Evolutionary conservation across 2,329 filamentous ascomycete species (phyloP).

Genomic region (Colletotrichum sp.): DNA sequence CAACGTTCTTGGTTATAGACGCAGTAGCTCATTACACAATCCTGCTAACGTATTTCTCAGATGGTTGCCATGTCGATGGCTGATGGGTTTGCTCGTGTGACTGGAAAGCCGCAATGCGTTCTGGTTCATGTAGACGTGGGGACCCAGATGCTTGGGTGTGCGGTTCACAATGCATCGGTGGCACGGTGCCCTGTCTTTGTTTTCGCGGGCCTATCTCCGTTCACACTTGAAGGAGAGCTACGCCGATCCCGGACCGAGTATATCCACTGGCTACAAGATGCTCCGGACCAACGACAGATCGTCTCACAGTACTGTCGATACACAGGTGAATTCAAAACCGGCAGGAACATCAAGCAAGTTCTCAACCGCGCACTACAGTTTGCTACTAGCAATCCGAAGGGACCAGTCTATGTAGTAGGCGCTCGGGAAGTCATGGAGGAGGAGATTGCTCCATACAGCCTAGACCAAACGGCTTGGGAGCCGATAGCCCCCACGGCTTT

Average conservation of each 20-base stretch:
- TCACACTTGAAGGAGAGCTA: constrained; percentile 75
- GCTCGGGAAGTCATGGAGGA: constrained; percentile 82
- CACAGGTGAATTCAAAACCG: constrained; percentile 77
- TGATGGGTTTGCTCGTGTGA: constrained; percentile 73
- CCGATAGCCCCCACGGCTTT: constrained; percentile 71
- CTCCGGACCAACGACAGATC: constrained; percentile 77
- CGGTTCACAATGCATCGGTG: constrained; percentile 74
- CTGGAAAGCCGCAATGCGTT: constrained; percentile 71
- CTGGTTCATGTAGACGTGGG: constrained; percentile 79
- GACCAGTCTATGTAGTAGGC: constrained; percentile 76
- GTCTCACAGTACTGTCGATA: constrained; percentile 82
- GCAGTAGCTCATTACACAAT: neutral
- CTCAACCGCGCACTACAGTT: constrained; percentile 81
- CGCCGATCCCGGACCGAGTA: constrained; percentile 74
- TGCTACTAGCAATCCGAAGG: constrained; percentile 73
- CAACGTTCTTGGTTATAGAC: neutral
- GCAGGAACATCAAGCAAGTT: constrained; percentile 82
- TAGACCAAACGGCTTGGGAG: constrained; percentile 74
- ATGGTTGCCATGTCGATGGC: constrained; percentile 82
- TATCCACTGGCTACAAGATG: constrained; percentile 81
- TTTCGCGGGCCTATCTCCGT: constrained; percentile 74
- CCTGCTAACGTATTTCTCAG: constrained; percentile 37
- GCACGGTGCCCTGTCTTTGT: constrained; percentile 74
- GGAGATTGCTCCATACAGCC: constrained; percentile 74
- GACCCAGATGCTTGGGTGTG: constrained; percentile 75